phyloP scores from a whole-genome alignment of 2,329 filamentous ascomycete species.

The Alternaria burnsii region DNA sequence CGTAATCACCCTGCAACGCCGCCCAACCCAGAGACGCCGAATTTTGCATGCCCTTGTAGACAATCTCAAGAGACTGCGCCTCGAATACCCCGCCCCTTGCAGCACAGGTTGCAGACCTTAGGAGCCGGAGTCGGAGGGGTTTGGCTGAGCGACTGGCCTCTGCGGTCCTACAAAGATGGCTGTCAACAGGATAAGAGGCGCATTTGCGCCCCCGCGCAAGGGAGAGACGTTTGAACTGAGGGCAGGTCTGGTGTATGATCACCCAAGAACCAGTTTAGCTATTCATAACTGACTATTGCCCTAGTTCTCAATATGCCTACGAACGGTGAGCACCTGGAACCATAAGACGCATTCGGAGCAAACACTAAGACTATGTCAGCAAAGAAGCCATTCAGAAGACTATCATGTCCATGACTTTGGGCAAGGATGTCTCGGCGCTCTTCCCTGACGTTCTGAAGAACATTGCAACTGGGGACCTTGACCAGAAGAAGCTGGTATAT shows the following conservation, averaged over 20 bases:
- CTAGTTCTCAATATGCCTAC: constrained; percentile 95
- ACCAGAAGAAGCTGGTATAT: constrained; percentile 99
- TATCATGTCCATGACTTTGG: constrained; percentile 99
- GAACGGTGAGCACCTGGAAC: constrained; percentile 68
- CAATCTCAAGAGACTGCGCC: constrained; percentile 8
- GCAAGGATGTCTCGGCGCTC: constrained; percentile 96
- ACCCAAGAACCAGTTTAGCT: constrained; percentile 13
- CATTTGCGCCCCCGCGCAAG: constrained; percentile 91
- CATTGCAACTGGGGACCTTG: constrained; percentile 91
- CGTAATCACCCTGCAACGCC: constrained; percentile 20
- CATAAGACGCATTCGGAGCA: not conserved
- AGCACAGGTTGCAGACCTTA: constrained; percentile 4
- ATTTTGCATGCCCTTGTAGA: not conserved
- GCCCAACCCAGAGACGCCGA: constrained; percentile 6
- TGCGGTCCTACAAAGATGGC: constrained; percentile 69
- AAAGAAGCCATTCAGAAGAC: constrained; percentile 99
- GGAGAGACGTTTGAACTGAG: constrained; percentile 98
- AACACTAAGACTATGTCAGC: constrained; percentile 58
- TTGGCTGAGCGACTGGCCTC: constrained; percentile 41
- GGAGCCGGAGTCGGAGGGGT: constrained; percentile 46
- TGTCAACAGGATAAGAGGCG: constrained; percentile 93
- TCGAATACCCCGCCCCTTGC: constrained; percentile 1
- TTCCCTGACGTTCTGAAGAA: constrained; percentile 99
- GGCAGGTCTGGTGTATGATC: constrained; percentile 77
- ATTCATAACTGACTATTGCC: constrained; percentile 47